These are phyloP conservation scores for Hypoxylon lenormandii DNA, from an alignment of 495 filamentous ascomycete genomes.

Conservation along the genomic window DNA sequence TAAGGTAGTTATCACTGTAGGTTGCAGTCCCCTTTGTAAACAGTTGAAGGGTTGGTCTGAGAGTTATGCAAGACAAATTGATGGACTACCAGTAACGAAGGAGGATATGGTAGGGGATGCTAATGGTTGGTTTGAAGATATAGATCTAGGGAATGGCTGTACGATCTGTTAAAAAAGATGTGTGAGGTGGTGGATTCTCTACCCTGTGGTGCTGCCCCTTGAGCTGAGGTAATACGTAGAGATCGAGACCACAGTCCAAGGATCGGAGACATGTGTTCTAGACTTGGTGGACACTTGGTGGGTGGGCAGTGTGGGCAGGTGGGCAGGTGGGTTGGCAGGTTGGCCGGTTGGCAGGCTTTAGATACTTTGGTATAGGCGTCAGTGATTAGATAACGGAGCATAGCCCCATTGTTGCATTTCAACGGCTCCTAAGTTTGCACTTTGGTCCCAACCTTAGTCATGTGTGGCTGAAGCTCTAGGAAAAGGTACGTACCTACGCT, in stretches of 20 bases:
- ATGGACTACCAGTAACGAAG: constrained; percentile 28
- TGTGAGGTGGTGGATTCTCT: constrained; percentile 18
- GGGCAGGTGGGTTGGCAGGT: background rate
- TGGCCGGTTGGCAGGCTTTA: background rate
- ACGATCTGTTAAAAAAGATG: constrained; percentile 28
- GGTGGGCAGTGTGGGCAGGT: background rate
- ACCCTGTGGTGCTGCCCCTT: constrained; percentile 24
- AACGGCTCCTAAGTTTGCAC: background rate
- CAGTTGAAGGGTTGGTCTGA: constrained; percentile 25
- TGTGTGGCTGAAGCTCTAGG: constrained; percentile 2
- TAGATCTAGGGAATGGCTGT: constrained; percentile 35
- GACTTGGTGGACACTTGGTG: constrained; percentile 7
- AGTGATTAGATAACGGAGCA: too few relatives aligned
- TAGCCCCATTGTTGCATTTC: background rate
- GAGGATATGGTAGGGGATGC: constrained; percentile 17
- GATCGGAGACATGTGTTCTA: constrained; percentile 46
- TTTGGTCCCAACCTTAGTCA: too few relatives aligned
- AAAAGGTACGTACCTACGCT: constrained; percentile 3
- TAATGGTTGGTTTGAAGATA: constrained; percentile 15
- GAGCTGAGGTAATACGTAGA: constrained; percentile 33
- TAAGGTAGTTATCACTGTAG: constrained; percentile 16
- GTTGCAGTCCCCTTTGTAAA: constrained; percentile 9
- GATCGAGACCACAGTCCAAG: constrained; percentile 45
- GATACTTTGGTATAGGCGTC: background rate
- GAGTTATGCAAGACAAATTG: constrained; percentile 36